Percentiles rank a stretch among this genome's conserved stretches.
These are phyloP conservation scores for Termitomyces bulborhizus DNA, from an alignment of 768 basidiomycete genomes.

Conservation along the genomic window DNA sequence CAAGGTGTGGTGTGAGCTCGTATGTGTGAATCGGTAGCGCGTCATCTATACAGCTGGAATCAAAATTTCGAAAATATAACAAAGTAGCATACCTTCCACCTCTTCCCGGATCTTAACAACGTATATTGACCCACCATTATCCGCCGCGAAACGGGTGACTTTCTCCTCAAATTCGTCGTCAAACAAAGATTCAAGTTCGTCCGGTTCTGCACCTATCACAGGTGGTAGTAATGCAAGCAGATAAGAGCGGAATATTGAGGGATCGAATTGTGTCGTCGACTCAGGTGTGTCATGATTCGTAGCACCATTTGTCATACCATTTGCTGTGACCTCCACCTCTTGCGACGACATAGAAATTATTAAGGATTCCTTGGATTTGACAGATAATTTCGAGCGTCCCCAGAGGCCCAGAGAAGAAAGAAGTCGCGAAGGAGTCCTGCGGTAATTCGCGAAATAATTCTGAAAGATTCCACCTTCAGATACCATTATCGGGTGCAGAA, in stretches of 20 bases:
- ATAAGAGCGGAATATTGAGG: constrained; percentile 65
- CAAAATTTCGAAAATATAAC: constrained; percentile 4
- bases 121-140: constrained; percentile 74
- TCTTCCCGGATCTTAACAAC: constrained; percentile 77
- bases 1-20: constrained; percentile 63
- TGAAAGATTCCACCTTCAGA: constrained; percentile 18
- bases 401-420: constrained; percentile 12
- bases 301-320: constrained; percentile 22
- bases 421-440: constrained; percentile 20
- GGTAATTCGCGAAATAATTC: constrained; percentile 22
- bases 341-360: constrained; percentile 11
- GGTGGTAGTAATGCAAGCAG: constrained; percentile 71
- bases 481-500: constrained; percentile 9
- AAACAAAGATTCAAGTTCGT: constrained; percentile 64
- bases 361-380: constrained; percentile 10
- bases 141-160: constrained; percentile 68
- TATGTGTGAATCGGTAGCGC: constrained; percentile 57
- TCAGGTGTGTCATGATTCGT: constrained; percentile 20
- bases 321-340: constrained; percentile 21
- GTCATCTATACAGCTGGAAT: constrained; percentile 45
- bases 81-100: constrained; percentile 49
- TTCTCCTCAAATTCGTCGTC: constrained; percentile 72
- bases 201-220: constrained; percentile 63
- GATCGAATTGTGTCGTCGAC: constrained; percentile 47
- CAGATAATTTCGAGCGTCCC: constrained; percentile 10